phyloP scores from a whole-genome alignment of 768 basidiomycete genomes.

The Psilocybe subaeruginosa region DNA sequence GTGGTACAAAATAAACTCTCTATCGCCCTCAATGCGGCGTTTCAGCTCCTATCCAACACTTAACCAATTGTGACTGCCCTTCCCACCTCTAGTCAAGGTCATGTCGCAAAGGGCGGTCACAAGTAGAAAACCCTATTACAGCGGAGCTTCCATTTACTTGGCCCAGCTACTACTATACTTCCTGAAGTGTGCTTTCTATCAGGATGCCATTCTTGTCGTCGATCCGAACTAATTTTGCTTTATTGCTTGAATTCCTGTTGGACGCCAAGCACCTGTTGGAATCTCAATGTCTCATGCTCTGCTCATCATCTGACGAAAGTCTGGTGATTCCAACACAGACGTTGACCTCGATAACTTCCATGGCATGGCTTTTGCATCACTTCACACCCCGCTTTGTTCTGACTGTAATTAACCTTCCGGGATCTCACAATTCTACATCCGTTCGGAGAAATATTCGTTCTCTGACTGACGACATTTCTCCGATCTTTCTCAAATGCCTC shows the following conservation, averaged over 20 bases:
- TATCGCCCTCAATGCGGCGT: constrained; percentile 14
- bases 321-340: constrained; percentile 4
- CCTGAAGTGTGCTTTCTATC: constrained; percentile 2
- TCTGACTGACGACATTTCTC: constrained; percentile 20
- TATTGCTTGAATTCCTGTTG: constrained; percentile 7
- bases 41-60: constrained; percentile 17
- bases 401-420: constrained; percentile 14
- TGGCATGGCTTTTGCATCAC: constrained; percentile 1
- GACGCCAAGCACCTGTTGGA: neutral
- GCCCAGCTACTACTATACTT: constrained; percentile 5
- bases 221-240: constrained; percentile 8
- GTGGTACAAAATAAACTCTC: constrained; percentile 11
- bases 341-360: neutral
- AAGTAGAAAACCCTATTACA: constrained; percentile 17
- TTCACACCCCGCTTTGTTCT: constrained; percentile 6
- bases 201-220: constrained; percentile 8
- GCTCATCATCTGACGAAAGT: constrained; percentile 17
- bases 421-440: constrained; percentile 12
- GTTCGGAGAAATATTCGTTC: constrained; percentile 17
- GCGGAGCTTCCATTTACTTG: constrained; percentile 14
- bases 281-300: neutral
- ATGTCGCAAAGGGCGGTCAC: neutral
- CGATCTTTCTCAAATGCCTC: constrained; percentile 18
- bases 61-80: constrained; percentile 9
- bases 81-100: constrained; percentile 11